Base-by-base conservation (phyloP, 805 yeast species). In the Saturnispora ahearnii region DNA sequence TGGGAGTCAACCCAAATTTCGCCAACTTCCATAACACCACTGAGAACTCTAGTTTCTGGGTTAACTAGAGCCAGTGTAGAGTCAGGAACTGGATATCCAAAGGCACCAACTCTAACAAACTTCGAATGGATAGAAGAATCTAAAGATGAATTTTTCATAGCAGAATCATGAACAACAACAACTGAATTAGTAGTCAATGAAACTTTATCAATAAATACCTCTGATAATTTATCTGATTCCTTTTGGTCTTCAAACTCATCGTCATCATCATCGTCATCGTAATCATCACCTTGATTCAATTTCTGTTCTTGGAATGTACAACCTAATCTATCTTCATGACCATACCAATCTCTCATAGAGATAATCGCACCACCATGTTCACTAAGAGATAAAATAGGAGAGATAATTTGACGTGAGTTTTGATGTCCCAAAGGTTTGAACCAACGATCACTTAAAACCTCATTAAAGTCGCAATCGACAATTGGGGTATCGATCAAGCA, bases 1-100 rank as follows among this genome's bases (percentile, higher is more conserved):
- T 91, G 91, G 41, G 95, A 84, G 59, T 90, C 96, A n/a, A 93
- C 86, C 98, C 98, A 93, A 32, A 93, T 82, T 64, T 93, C 99
- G 28, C 99, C 99, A 13, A 93, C 87, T 54, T 84, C 87, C 59
- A 86, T 78, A 44, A 76, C 82, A 2, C 81, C 79, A 4, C 87
- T 85, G 15, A 93, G 68, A 2, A 82, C 71, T 34, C 82, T 76
- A 51, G 91, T 87, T 53, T 93, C 98, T 0, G 98, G 98, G 62
- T 95, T 89, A 0, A 93, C 98, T 29, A 93, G 79, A 0, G 97
- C 97, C 31, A 91, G 64, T 0, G 95, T 87, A 0, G 97, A 91
- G 68, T 91, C 96, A 0, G 97, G 96, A 2, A 93, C 65, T 1
- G 99, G 98, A 59, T 75, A 88, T 0, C 99, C 99, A 72, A 91